phyloP scores from a whole-genome alignment of 164 flowering plant species.

The Chimonanthus salicifolius region DNA sequence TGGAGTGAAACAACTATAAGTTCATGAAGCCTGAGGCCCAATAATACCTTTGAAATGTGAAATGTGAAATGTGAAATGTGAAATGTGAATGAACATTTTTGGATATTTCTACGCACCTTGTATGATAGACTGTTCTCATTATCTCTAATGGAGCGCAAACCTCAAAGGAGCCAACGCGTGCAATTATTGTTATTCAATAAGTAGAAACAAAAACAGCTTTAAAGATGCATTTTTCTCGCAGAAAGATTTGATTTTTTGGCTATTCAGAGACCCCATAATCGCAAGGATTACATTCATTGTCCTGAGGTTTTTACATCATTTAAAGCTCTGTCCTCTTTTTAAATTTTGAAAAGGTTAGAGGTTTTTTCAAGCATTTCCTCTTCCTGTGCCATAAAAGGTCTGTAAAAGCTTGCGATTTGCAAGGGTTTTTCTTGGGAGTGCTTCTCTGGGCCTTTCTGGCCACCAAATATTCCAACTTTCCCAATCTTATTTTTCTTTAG shows the following conservation, averaged over 20 bases:
- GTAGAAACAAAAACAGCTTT: too few relatives aligned
- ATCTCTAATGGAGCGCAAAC: too few relatives aligned
- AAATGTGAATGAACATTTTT: too few relatives aligned
- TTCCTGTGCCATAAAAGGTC: not conserved
- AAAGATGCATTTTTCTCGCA: not conserved
- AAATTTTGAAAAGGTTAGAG: not conserved
- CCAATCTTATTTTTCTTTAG: not conserved
- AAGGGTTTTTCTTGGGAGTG: conserved; percentile 8
- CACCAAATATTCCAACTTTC: conserved; percentile 3
- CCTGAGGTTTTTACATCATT: not conserved
- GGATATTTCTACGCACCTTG: too few relatives aligned
- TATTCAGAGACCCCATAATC: not conserved
- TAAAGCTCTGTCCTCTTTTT: not conserved
- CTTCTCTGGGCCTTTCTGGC: not conserved
- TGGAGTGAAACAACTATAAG: too few relatives aligned
- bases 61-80: too few relatives aligned
- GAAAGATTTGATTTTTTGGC: not conserved
- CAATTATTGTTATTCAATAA: too few relatives aligned
- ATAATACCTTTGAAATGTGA: too few relatives aligned
- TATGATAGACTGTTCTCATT: too few relatives aligned
- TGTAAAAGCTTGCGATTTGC: conserved; percentile 5
- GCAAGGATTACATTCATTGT: not conserved
- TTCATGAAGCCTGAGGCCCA: too few relatives aligned
- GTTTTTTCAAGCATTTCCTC: not conserved
- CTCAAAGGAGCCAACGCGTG: too few relatives aligned